Base-by-base conservation (phyloP, 331 rosid genomes). In the Pyrus hybrid region DNA sequence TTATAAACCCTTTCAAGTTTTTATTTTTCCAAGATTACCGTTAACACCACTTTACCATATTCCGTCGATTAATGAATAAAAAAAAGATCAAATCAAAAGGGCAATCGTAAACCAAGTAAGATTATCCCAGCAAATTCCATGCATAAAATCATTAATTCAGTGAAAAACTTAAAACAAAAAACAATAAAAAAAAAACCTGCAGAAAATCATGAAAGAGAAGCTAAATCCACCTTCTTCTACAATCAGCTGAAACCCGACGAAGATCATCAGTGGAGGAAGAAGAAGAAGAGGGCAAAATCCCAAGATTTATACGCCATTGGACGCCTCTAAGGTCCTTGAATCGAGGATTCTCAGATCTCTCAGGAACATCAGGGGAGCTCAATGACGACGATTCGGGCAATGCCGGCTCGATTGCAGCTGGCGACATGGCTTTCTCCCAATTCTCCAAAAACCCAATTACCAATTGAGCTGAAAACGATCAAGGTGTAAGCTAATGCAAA, bases 291-390 rank as follows among this genome's bases (percentile, higher is more conserved):
- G 97, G 93, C 82, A 95, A 86, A 82, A 95, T 86, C 79, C 98
- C 98, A 64, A 95, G 99, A 86, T 93, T 87, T 73, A 90, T 84
- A 20, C 99, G 97, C 99, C 99, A 95, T 82, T 81, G 91, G 54
- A 95, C 87, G 62, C 99, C 88, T 86, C 99, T 88, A 64, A 92
- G 91, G 69, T 88, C 86, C 5, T 73, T 79, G 58, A 92, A 92
- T 32, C 63, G 85, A 63, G 69, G 80, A 70, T 70, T 86, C 62
- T 23, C 73, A 45, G 88, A 77, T 75, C 77, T 71, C 26, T 62
- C 76, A 56, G 76, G 72, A 81, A 62, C 83, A 33, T 80, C 53
- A 56, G n/a, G 83, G 7, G 83, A 87, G 78, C 80, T 76, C 26
- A 47, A 51, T 30, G 79, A 61, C 51, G 63, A 70, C 28, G 81